Evolutionary conservation across 2,329 filamentous ascomycete genomes (phyloP), one percentile per base, ranked within the genome.

Genomic region (Epichloe brachyelytri): DNA sequence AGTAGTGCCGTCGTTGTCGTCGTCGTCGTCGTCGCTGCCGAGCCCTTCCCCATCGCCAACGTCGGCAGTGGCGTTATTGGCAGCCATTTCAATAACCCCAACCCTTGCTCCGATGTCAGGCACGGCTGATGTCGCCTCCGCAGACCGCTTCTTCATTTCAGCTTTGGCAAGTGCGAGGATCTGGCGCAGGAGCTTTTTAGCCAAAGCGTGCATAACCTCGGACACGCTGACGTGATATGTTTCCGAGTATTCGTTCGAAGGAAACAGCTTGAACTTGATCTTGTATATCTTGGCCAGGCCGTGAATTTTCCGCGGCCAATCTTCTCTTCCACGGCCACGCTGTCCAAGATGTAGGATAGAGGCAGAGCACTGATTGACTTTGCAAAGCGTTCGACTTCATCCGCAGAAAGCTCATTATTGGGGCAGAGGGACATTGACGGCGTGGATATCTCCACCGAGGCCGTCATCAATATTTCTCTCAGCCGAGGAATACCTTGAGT

Each of bases 401-500:
- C 76, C 36, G 76, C 71, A 1, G 81, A 75, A 37, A 95, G 70
- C 59, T 89, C 85, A 20, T 82, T 74, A 59, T 86, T 86, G 33
- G 94, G 75, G 44, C 86, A 77, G 17, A 97, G 74, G 1, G 87
- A 93, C 88, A 95, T 95, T 5, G 82, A 80, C 2, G 93, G 93
- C 0, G 93, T 98, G 39, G 88, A 86, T 55, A 97, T 96, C 44
- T 85, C 79, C 48, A 83, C 79, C 63, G 87, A 93, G 26, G 93
- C 93, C 46, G 93, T 97, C 93, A 98, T 98, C 57, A 98, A 79
- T 60, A 98, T 96, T 77, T 98, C 93, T 71, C 93, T 80, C 19
- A 98, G 78, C 71, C 93, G 88, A 53, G 93, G 93, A 63, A 98
- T 97, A 87, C 93, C 93, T 19, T 96, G 79, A 0, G 93, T 98